Base-by-base conservation (phyloP, 495 filamentous ascomycete genomes). In the Cryomyces antarcticus region DNA sequence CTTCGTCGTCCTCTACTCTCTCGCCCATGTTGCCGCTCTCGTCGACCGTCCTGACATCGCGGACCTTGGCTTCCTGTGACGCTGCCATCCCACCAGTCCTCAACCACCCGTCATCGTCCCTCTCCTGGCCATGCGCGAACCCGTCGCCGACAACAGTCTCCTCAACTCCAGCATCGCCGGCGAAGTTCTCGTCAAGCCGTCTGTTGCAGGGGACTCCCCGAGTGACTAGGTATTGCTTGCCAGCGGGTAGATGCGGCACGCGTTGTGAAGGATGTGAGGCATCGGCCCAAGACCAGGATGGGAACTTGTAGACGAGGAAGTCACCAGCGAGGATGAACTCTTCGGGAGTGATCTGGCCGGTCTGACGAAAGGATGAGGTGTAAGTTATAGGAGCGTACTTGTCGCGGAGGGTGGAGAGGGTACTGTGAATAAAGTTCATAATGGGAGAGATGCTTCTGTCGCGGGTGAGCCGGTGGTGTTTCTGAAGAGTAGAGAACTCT, bases 261-360 rank as follows among this genome's bases (percentile, higher is more conserved):
- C 87, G 81, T 52, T 84, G 81, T 30, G 72, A 66, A 3, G 77
- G 70, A 13, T 72, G 71, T 7, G 86, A 82, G 39, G 87, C 87
- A 51, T 88, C 82, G 45, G 76, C 73, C 89, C 89, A 99, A n/a
- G 82, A 78, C 89, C 89, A 99, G 38, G 88, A 89, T 5, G 89
- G 89, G 62, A 99, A 99, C 66, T 94, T 96, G 75, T 88, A 93
- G 55, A 94, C 86, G 34, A 99, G 80, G 61, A 95, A 99, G 64
- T 99, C 89, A 50, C 92, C 89, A 3, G 89, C 92, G 4, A 79
- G 77, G 11, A 94, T 68, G 58, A 99, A 99, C 69, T 99, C 89
- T 57, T 95, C 92, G 36, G 88, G 88, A 0, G 92, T 96, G 62
- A 99, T 84, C 62, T 96, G 79, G 50, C 89, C 89, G 3, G 85